Evolutionary conservation across 177 flowering plant species (phyloP).

Genomic region (Vitis hybrid): DNA sequence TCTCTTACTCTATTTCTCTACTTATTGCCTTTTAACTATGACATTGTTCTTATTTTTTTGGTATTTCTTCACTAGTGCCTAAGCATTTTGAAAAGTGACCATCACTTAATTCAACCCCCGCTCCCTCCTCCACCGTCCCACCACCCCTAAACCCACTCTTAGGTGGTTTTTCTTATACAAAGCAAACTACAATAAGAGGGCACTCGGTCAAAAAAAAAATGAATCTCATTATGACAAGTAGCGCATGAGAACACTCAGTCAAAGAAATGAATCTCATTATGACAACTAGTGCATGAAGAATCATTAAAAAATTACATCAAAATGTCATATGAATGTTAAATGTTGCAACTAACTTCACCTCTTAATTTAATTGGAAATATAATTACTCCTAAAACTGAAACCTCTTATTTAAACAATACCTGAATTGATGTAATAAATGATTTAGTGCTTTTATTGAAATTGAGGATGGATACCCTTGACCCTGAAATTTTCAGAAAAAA

Average conservation of each 20-base stretch:
- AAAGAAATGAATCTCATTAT: neutral
- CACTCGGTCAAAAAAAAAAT: no score
- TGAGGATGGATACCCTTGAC: constrained; percentile 53
- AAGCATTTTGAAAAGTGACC: no score
- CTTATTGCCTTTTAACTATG: no score
- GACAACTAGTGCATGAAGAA: neutral
- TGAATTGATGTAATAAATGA: constrained; percentile 44
- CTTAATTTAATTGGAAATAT: neutral
- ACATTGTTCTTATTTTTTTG: no score
- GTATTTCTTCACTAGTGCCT: no score
- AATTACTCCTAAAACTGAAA: neutral
- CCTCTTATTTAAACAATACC: constrained; percentile 35
- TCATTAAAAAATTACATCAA: neutral
- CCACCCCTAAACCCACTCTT: no score
- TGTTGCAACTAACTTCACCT: no score
- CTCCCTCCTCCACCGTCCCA: no score
- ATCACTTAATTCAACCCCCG: no score
- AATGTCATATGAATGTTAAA: neutral
- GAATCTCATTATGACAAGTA: neutral
- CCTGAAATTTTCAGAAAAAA: constrained; percentile 34
- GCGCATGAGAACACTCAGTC: neutral
- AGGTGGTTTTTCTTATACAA: no score
- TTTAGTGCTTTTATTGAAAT: constrained; percentile 55
- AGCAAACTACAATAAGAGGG: no score
- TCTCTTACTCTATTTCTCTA: no score